Evolutionary conservation across 768 basidiomycete species (phyloP), one percentile per base, ranked within the genome.

Genomic region (Mrakia blollopis): DNA sequence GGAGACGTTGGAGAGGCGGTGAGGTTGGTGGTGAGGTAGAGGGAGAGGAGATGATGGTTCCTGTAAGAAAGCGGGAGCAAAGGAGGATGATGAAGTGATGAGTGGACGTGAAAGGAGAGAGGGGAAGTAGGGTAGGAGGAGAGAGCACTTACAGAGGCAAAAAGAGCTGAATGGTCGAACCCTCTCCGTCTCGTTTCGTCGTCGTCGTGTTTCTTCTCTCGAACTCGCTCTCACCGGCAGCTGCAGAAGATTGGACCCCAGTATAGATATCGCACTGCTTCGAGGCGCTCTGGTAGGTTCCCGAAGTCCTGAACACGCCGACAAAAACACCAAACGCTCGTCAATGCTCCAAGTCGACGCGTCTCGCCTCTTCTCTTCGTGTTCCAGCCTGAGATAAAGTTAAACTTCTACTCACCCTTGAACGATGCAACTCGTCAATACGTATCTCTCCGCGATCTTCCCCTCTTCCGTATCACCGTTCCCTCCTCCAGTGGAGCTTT

Each of bases 11-110:
- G 35, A 13, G 41, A 74, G 61, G 61, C 37, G 41, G 61, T 5
- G 39, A 39, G 44, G 73, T 14, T 14, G 3, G 50, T 52, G n/a
- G 5, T n/a, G 30, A 74, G 62, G 21, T 67, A 21, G 50, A 74
- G 28, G n/a, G 73, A 74, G 47, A 63, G 47, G 62, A 74, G 41
- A 47, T 74, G 73, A 32, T 63, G 62, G 2, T 37, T 28, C 6
- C 73, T 74, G 61, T 0, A 37, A 73, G 57, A 28, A 32, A 61
- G 23, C 16, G 25, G 2, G 25, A 7, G 5, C 25, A 14, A 32
- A 37, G n/a, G 25, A 30, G 35, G 37, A 39, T 44, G 54, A 54
- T 11, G 3, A 0, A 63, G 39, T 1, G 37, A 13, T 25, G 10
- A 32, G 21, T 25, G 3, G 23, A 10, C 30, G 63, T 18, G 2